Conservation (phyloP, 2,329 filamentous ascomycete genomes). For the Nakataea oryzae region DNA sequence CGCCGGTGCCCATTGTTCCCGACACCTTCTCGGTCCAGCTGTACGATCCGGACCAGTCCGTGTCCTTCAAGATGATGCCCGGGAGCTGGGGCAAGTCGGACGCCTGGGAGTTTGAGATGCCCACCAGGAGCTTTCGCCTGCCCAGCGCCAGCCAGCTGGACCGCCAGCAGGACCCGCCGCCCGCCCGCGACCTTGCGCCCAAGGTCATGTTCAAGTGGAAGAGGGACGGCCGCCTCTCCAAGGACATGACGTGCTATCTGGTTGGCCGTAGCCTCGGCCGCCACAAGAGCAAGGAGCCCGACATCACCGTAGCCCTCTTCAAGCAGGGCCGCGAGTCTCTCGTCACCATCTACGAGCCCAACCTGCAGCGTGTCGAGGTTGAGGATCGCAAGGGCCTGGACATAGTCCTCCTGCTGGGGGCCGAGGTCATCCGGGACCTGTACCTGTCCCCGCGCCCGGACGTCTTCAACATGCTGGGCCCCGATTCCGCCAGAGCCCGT, state of each 20-base stretch:
- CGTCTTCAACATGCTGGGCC: conserved; percentile 62
- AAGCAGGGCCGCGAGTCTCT: conserved; percentile 51
- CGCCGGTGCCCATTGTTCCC: conserved; percentile 62
- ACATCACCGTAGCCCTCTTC: conserved; percentile 90
- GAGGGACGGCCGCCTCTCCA: conserved; percentile 73
- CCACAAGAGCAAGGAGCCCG: conserved; percentile 80
- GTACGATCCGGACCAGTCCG: conserved; percentile 85
- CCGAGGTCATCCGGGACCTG: conserved; percentile 55
- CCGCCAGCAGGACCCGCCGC: conserved; percentile 40
- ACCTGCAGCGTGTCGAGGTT: conserved; percentile 79
- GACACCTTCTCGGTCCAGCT: conserved; percentile 75
- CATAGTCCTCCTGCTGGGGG: conserved; percentile 58
- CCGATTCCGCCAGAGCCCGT: conserved; percentile 11
- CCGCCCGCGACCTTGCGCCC: conserved; percentile 43
- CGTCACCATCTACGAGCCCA: conserved; percentile 86
- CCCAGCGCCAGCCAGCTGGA: conserved; percentile 75
- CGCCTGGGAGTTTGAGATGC: conserved; percentile 88
- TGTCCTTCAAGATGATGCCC: conserved; percentile 61
- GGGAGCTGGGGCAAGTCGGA: conserved; percentile 73
- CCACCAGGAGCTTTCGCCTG: conserved; percentile 69
- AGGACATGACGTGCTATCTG: conserved; percentile 82
- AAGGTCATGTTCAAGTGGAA: conserved; percentile 83
- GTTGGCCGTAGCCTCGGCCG: conserved; percentile 64
- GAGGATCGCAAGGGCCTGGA: conserved; percentile 93
- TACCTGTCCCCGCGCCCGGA: conserved; percentile 57